These are phyloP conservation scores for Ulmus americana DNA, from an alignment of 331 rosid species.

Conservation along the genomic window DNA sequence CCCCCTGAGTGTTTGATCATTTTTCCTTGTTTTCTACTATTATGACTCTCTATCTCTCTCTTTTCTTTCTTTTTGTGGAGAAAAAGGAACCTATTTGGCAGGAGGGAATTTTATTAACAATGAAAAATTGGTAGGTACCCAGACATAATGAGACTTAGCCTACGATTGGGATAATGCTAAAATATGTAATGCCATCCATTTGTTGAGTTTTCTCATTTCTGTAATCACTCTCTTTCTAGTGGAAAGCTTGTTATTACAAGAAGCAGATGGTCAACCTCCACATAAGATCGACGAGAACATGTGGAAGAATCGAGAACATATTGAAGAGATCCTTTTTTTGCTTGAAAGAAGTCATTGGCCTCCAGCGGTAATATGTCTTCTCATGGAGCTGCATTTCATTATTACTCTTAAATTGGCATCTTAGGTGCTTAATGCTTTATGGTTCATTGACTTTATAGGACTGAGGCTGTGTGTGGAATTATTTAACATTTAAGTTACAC, in stretches of 20 bases:
- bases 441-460: background rate
- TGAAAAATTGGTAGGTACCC: too few species aligned
- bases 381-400: background rate
- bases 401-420: background rate
- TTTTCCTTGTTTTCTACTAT: too few species aligned
- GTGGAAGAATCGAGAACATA: conserved; percentile 96
- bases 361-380: conserved; percentile 36
- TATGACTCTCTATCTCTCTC: too few species aligned
- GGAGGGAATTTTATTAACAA: too few species aligned
- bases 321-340: conserved; percentile 67
- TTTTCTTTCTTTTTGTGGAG: too few species aligned
- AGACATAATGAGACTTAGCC: too few species aligned
- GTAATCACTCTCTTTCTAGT: conserved; percentile 29
- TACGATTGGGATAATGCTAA: background rate
- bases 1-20: too few species aligned
- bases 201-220: background rate
- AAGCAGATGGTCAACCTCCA: conserved; percentile 57
- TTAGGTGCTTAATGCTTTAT: background rate
- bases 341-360: conserved; percentile 73
- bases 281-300: conserved; percentile 93
- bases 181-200: background rate
- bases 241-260: conserved; percentile 45
- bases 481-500: background rate
- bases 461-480: conserved; percentile 14
- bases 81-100: too few species aligned